These are phyloP conservation scores for Penicillium hordei DNA, from an alignment of 2,329 filamentous ascomycete genomes.

Conservation along the genomic window DNA sequence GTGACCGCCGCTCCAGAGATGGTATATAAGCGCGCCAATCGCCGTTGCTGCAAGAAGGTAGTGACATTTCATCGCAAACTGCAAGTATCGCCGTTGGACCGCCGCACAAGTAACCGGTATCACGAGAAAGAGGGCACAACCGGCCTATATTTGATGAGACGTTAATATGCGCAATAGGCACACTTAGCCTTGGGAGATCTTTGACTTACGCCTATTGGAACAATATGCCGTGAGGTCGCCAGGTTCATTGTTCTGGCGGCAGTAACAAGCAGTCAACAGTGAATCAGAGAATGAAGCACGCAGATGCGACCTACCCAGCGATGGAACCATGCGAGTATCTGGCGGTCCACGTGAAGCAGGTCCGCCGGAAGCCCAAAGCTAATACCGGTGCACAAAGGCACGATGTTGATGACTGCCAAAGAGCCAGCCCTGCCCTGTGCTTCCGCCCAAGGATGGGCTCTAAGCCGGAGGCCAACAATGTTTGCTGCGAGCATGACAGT, in stretches of 20 bases:
- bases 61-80: background rate
- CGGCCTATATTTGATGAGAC: background rate
- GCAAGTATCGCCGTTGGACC: background rate
- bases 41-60: background rate
- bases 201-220: background rate
- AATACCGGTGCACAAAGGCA: background rate
- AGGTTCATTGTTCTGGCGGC: background rate
- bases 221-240: background rate
- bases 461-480: background rate
- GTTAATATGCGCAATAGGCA: too few species aligned
- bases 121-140: background rate
- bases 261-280: background rate
- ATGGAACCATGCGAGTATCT: background rate
- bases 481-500: background rate
- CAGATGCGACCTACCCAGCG: conserved; percentile 1
- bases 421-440: background rate
- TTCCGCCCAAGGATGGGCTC: background rate
- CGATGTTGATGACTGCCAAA: background rate
- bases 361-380: background rate
- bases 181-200: background rate
- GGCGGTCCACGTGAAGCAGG: background rate
- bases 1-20: conserved; percentile 1
- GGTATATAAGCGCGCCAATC: background rate
- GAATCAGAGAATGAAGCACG: background rate
- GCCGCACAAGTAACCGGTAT: background rate